Evolutionary conservation across 2,329 filamentous ascomycete genomes (phyloP), one percentile per base, ranked within the genome.

Genomic region (Fusarium ambrosium): DNA sequence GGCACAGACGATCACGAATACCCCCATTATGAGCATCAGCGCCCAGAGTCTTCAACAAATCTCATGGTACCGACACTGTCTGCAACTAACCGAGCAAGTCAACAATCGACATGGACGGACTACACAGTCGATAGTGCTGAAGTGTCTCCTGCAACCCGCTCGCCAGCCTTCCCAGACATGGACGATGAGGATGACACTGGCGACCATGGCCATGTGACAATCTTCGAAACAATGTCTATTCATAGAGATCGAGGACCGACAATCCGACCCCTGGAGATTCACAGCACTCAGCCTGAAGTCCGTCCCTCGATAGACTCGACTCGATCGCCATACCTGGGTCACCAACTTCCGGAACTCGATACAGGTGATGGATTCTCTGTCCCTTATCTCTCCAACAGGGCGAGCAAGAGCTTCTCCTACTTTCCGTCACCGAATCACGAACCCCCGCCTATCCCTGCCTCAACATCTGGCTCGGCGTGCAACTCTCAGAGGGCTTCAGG

Each of bases 61-160:
- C 82, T 90, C 10, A 81, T 82, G 62, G 84, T 90, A 16, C 89
- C 89, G 14, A 84, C 60, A 79, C 85, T 74, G 77, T 85, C 60
- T 78, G 84, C 62, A 80, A 85, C 48, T 84, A 79, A 90, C 68
- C 85, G 89, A 41, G 81, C 82, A 22, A 91, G 89, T 71, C 87
- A 89, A 59, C 86, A 88, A 64, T 90, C 89, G 2, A 83, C 85
- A n/a, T 91, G 89, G 89, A 91, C 89, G 29, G 89, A 91, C 76
- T 87, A 89, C 69, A 90, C 89, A 0, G 82, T 91, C 11, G 88
- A 89, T 18, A 90, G 88, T 68, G 85, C 83, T 22, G 87, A 89
- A 69, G 74, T 73, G n/a, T 81, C 82, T 14, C 80, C 82, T 45
- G 70, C 63, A 11, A 72, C 75, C 18, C 77, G 74, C 56, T 82